Conservation (phyloP, 2,329 filamentous ascomycete genomes). For the Hirsutella rhossiliensis region DNA sequence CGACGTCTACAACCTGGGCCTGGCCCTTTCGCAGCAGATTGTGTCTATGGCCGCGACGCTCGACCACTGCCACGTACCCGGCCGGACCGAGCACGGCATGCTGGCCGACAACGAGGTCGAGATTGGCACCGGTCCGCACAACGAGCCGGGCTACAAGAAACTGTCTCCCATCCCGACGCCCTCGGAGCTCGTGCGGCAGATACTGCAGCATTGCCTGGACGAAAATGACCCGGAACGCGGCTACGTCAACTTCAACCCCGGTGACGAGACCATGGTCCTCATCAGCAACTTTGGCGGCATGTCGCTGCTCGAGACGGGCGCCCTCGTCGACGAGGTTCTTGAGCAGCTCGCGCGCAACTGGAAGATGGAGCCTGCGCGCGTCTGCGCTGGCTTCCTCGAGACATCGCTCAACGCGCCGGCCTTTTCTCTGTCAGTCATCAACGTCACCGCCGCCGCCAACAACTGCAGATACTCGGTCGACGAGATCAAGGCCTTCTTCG, state of each 20-base stretch:
- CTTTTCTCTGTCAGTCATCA: constrained; percentile 57
- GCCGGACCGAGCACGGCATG: constrained; percentile 33
- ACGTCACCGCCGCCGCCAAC: constrained; percentile 35
- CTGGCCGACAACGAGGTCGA: constrained; percentile 41
- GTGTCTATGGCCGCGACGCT: constrained; percentile 46
- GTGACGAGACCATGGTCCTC: constrained; percentile 38
- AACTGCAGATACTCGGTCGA: constrained; percentile 32
- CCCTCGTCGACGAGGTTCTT: constrained; percentile 39
- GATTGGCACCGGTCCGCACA: constrained; percentile 56
- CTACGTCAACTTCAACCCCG: constrained; percentile 33
- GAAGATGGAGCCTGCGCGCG: constrained; percentile 37
- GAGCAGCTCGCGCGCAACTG: constrained; percentile 34
- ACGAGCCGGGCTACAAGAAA: constrained; percentile 50
- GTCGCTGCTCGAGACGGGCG: constrained; percentile 44
- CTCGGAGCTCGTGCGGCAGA: constrained; percentile 37
- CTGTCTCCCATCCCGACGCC: constrained; percentile 38
- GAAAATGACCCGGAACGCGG: constrained; percentile 36
- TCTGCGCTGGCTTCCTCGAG: constrained; percentile 53
- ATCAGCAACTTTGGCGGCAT: constrained; percentile 50
- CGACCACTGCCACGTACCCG: constrained; percentile 49
- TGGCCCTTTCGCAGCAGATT: constrained; percentile 36
- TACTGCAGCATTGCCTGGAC: constrained; percentile 50
- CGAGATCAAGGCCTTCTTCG: constrained; percentile 52
- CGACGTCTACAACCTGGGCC: constrained; percentile 36
- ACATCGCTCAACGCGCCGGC: constrained; percentile 61